Base-by-base conservation (phyloP, 1,139 yeast species). In the Williopsis jadinii region DNA sequence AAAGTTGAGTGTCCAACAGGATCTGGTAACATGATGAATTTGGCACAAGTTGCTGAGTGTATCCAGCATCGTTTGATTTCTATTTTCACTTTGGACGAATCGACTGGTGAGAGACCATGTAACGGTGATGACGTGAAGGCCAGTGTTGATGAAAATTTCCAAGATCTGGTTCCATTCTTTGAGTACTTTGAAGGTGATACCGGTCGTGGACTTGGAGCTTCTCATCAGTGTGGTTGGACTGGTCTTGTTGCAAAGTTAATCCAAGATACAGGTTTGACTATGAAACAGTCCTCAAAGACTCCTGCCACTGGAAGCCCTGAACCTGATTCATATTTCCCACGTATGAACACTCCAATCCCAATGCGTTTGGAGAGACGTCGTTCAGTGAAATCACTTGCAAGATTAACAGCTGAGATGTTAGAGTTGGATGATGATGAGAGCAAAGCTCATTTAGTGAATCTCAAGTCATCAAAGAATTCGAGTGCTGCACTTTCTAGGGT, bases 201-300 rank as follows among this genome's bases (percentile, higher is more conserved):
- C 3, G 97, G 97, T 37, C 75, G 95, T 54, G 97, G 97, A 8
- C 68, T 90, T 46, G 97, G 97, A 32, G 92, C 97, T 1, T 82
- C 92, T 37, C 97, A 92, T 67, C 97, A 90, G 66, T 83, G 90
- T 68, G 97, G 97, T 12, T 90, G 97, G 97, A 90, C 97, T 1
- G 90, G 95, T 0, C 73, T 90, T 38, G 94, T 88, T 42, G 95
- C 96, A 38, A 85, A 92, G 63, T 79, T 94, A 77, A 87, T 90
- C 57, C 95, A 86, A 59, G 97, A 90, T 61, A 85, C 85, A 39
- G 97, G 96, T 43, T 73, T 80, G 37, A 75, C 87, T 1, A 46
- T 76, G 80, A 56, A 66, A 75, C 56, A 44, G 26, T 13, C 45
- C 50, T 70, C 77, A 41, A 64, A 71, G 63, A 64, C 49, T 3